Base-by-base conservation (phyloP, 257 asterid genomes). In the Knoxia roxburghii region DNA sequence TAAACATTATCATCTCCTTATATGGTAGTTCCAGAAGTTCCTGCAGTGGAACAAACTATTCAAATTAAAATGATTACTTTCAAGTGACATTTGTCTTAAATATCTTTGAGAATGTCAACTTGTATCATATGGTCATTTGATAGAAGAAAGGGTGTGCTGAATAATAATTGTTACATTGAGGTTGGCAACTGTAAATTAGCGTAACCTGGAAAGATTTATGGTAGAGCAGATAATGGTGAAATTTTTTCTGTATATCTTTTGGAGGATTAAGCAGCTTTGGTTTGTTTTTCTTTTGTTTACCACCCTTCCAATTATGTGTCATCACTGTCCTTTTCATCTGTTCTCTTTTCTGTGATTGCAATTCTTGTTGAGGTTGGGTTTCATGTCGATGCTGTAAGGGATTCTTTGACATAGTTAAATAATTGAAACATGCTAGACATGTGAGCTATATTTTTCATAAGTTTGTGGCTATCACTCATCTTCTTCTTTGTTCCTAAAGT, bases 401-500 rank as follows among this genome's bases (percentile, higher is more conserved):
- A 32, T 45, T 64, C 17, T 29, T 45, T 17, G 17, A 41, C 54
- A 45, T 46, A 29, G 33, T 21, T 64, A 9, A 27, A 46, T 46
- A 27, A 23, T 9, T 39, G n/a, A 43, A 64, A 35, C 39, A 17
- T 23, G 14, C 40, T 72, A 20, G 56, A 57, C 8, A 5, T 37
- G 24, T 55, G 26, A 51, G 52, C 32, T 52, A 26, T 61, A 48
- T 29, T 5, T 13, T 40, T 52, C 35, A 11, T 33, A 58, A 26
- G 33, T 33, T 69, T 62, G 58, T 56, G 57, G n/a, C 29, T 24
- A 43, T 54, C 18, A 50, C 45, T 68, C 24, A 13, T 41, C 27
- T 52, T 29, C 51, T 45, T 48, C 41, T 64, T n/a, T 56, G 33
- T 40, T 72, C 61, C 66, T 61, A 26, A 66, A 93, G 99, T 80